Evolutionary conservation across 2,329 filamentous ascomycete genomes (phyloP).

Genomic region (Colletotrichum sp.): DNA sequence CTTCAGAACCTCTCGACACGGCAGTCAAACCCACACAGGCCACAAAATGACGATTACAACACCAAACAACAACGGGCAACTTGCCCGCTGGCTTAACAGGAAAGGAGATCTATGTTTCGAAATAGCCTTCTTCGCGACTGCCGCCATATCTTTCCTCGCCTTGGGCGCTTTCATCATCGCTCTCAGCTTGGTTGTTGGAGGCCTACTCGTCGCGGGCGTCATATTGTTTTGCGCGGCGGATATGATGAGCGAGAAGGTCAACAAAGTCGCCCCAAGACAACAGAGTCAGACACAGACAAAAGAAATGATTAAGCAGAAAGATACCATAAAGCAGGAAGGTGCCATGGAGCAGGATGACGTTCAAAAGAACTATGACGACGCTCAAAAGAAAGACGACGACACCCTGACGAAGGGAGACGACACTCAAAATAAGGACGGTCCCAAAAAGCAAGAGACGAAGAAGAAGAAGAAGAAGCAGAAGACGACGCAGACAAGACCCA

Average conservation of each 20-base stretch:
- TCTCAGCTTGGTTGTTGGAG: background rate
- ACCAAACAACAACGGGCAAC: background rate
- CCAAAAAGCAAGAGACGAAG: background rate
- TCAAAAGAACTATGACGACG: too few species aligned
- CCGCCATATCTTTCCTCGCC: background rate
- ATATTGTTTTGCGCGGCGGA: background rate
- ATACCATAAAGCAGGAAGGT: background rate
- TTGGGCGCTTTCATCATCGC: background rate
- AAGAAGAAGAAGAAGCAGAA: background rate
- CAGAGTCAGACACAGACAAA: background rate
- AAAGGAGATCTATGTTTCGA: background rate
- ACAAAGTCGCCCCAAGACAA: background rate
- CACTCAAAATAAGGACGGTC: too few species aligned
- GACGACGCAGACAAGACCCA: too few species aligned
- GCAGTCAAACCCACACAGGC: background rate
- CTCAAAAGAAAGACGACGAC: too few species aligned
- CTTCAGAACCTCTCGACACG: background rate
- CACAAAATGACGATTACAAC: background rate
- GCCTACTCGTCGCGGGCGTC: background rate
- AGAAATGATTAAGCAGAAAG: background rate
- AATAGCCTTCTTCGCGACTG: background rate
- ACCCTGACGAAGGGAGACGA: too few species aligned
- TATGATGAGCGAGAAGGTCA: background rate
- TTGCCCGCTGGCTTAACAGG: background rate
- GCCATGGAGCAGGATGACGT: background rate